Percentiles rank a stretch among this genome's conserved stretches.
These are phyloP conservation scores for Aspergillus fumigatiaffinis DNA, from an alignment of 2,329 filamentous ascomycete species.

Conservation along the genomic window DNA sequence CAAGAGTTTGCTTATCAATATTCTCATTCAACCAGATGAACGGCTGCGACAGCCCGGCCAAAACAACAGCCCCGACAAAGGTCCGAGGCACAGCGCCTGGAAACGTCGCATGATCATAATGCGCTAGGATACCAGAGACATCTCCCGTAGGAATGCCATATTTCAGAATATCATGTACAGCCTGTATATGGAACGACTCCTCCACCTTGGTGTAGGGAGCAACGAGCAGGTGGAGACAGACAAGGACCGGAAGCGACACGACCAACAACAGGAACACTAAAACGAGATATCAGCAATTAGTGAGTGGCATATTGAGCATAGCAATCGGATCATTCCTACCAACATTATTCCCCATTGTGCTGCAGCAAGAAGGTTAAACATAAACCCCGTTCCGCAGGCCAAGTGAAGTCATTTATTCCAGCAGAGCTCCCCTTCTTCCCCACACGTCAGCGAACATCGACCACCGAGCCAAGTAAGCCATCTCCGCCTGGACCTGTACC, in stretches of 20 bases:
- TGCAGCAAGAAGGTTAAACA: neutral
- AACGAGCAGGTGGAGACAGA: slow-evolving; percentile 65
- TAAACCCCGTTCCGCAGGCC: neutral
- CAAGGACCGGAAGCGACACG: slow-evolving; percentile 58
- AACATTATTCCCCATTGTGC: slow-evolving; percentile 23
- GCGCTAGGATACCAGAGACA: slow-evolving; percentile 50
- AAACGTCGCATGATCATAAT: slow-evolving; percentile 88
- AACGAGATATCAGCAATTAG: neutral
- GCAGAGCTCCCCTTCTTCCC: neutral
- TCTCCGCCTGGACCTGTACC: slow-evolving; percentile 13
- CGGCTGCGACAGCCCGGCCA: slow-evolving; percentile 70
- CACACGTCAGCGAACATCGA: neutral
- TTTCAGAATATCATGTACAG: slow-evolving; percentile 79
- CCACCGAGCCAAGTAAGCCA: slow-evolving; percentile 3
- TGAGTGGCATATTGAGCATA: neutral
- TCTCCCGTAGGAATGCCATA: slow-evolving; percentile 68
- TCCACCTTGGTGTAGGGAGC: slow-evolving; percentile 96
- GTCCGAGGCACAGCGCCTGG: slow-evolving; percentile 88
- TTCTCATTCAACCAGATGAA: slow-evolving; percentile 57
- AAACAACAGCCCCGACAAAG: slow-evolving; percentile 74
- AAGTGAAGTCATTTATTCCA: neutral
- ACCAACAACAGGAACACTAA: slow-evolving; percentile 23
- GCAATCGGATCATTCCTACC: slow-evolving; percentile 5
- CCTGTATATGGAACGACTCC: slow-evolving; percentile 97
- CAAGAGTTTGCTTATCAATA: slow-evolving; percentile 54